Evolutionary conservation across 495 filamentous ascomycete genomes (phyloP).

Genomic region (Parathielavia appendiculata): DNA sequence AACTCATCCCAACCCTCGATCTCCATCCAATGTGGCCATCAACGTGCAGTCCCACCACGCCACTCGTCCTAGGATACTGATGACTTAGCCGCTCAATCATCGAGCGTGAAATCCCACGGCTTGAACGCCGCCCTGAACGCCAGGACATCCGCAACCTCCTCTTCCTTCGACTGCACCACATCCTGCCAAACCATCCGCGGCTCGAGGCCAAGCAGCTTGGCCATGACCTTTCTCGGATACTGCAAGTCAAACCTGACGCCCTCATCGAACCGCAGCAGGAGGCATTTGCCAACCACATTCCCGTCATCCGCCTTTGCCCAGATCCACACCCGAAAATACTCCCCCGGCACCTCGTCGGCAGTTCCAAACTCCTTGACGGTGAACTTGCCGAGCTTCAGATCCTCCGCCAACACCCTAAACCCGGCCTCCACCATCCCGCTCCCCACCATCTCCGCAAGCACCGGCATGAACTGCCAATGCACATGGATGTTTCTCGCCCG

Average conservation of each 20-base stretch:
- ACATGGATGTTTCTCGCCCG: slow-evolving; percentile 71
- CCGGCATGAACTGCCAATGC: slow-evolving; percentile 92
- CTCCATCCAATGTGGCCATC: not conserved
- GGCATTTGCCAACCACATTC: slow-evolving; percentile 38
- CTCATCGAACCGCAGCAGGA: slow-evolving; percentile 45
- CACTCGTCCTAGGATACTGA: not conserved
- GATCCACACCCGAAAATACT: slow-evolving; percentile 83
- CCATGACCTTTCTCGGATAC: slow-evolving; percentile 73
- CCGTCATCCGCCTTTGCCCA: slow-evolving; percentile 50
- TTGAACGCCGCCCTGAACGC: slow-evolving; percentile 82
- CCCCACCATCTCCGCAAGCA: slow-evolving; percentile 57
- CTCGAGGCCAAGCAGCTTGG: slow-evolving; percentile 76
- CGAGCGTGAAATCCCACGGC: slow-evolving; percentile 68
- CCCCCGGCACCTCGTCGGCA: slow-evolving; percentile 49
- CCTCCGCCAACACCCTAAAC: slow-evolving; percentile 79
- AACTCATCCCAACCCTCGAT: too few relatives aligned
- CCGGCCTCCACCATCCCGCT: slow-evolving; percentile 72
- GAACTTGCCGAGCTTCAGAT: slow-evolving; percentile 60
- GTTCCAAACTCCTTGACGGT: slow-evolving; percentile 34
- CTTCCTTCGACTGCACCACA: slow-evolving; percentile 66
- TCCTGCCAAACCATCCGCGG: slow-evolving; percentile 72
- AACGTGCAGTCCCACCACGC: not conserved
- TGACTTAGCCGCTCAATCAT: not conserved
- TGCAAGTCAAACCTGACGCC: slow-evolving; percentile 54
- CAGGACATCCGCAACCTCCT: slow-evolving; percentile 75